Evolutionary conservation across 2,329 filamentous ascomycete genomes (phyloP).

Genomic region (Cercospora zeae-maydis): DNA sequence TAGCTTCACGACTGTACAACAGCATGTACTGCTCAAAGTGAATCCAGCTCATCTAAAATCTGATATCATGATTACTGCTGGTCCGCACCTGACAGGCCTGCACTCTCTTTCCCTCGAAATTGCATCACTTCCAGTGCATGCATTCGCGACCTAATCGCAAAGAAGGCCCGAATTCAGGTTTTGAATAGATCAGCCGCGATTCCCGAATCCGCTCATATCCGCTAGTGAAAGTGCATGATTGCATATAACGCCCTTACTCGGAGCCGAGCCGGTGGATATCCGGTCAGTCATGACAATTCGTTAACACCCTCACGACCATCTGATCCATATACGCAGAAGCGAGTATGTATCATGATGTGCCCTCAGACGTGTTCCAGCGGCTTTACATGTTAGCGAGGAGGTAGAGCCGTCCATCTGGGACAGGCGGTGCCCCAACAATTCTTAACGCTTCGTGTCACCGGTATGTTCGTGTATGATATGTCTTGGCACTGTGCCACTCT

Average conservation of each 20-base stretch:
- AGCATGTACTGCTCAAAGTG: not conserved
- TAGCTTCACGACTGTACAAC: not conserved
- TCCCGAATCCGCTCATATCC: not conserved
- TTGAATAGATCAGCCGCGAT: not conserved
- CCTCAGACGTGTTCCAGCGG: not conserved
- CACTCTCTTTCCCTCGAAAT: not conserved
- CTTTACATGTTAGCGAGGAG: not conserved
- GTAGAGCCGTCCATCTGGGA: not conserved
- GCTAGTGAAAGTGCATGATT: not conserved
- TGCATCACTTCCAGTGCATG: not conserved
- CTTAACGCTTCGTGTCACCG: not conserved
- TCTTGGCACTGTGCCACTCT: not conserved
- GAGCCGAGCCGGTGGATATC: not conserved
- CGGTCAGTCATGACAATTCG: not conserved
- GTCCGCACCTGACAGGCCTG: not conserved
- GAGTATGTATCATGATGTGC: not conserved
- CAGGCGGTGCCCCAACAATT: not conserved
- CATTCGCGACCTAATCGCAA: not conserved
- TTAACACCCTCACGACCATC: not conserved
- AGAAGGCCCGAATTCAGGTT: not conserved
- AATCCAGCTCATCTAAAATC: not conserved
- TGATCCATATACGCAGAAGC: not conserved
- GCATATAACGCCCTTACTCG: not conserved
- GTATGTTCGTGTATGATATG: not conserved
- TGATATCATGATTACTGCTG: not conserved